Conservation (phyloP, 2,329 filamentous ascomycete species). For the Sarocladium brachiariae region DNA sequence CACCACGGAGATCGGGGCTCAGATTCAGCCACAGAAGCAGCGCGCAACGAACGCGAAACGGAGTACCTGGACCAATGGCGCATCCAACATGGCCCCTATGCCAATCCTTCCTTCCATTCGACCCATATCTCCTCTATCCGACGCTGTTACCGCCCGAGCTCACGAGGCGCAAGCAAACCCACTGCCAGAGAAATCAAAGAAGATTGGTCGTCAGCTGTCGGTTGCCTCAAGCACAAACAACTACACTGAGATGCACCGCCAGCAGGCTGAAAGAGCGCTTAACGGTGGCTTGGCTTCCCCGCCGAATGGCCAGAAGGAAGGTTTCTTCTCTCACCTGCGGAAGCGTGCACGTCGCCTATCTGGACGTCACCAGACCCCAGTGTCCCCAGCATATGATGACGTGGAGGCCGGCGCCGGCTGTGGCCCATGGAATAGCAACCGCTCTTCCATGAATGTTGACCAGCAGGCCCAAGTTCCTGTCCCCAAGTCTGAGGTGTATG, state of each 20-base stretch:
- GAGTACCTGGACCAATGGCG: slow-evolving; percentile 86
- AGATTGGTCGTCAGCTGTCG: slow-evolving; percentile 90
- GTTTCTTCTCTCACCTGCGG: slow-evolving; percentile 95
- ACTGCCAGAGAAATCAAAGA: slow-evolving; percentile 67
- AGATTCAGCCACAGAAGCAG: slow-evolving; percentile 29
- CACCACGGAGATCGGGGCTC: slow-evolving; percentile 29
- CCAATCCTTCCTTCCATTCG: slow-evolving; percentile 91
- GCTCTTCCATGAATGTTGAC: slow-evolving; percentile 77
- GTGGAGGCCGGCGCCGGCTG: slow-evolving; percentile 90
- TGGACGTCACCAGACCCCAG: slow-evolving; percentile 76
- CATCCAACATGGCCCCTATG: slow-evolving; percentile 78
- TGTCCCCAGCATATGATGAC: slow-evolving; percentile 75
- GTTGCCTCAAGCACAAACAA: slow-evolving; percentile 89
- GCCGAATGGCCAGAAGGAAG: slow-evolving; percentile 76
- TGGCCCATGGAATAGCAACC: slow-evolving; percentile 72
- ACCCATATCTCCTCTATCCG: slow-evolving; percentile 93
- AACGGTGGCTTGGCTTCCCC: slow-evolving; percentile 79
- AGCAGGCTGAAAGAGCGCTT: slow-evolving; percentile 84
- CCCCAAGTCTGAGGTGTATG: slow-evolving; percentile 50
- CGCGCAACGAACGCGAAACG: slow-evolving; percentile 62
- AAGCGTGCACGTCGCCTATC: slow-evolving; percentile 91
- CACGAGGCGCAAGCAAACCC: slow-evolving; percentile 41
- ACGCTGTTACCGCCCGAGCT: slow-evolving; percentile 84
- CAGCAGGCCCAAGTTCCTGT: slow-evolving; percentile 40
- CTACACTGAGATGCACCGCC: slow-evolving; percentile 81